phyloP scores from a whole-genome alignment of 768 basidiomycete genomes.

The Amyloporia xantha region DNA sequence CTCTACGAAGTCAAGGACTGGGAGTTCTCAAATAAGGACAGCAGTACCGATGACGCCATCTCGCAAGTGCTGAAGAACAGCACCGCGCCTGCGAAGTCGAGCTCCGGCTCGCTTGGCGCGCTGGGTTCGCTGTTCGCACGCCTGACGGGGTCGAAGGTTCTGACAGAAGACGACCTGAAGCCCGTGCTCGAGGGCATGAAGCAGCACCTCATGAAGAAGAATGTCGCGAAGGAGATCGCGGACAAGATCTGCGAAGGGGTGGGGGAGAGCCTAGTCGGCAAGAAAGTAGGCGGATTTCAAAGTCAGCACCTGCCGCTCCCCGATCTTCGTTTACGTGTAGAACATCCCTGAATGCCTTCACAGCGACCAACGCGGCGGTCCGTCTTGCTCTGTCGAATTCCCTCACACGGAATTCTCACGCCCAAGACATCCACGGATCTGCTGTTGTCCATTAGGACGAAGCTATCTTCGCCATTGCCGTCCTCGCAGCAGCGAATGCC shows the following conservation, averaged over 20 bases:
- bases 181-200: conserved; percentile 94
- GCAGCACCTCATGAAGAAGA: conserved; percentile 97
- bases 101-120: conserved; percentile 45
- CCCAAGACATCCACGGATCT: conserved; percentile 98
- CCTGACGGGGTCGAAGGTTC: conserved; percentile 76
- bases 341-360: conserved; percentile 5
- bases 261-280: conserved; percentile 83
- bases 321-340: no score
- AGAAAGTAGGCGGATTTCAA: conserved; percentile 85
- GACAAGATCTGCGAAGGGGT: conserved; percentile 94
- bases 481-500: conserved; percentile 76
- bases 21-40: conserved; percentile 53
- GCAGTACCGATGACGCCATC: conserved; percentile 44
- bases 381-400: conserved; percentile 76
- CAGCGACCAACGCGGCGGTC: conserved; percentile 83
- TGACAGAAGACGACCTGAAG: conserved; percentile 76
- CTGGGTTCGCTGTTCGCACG: conserved; percentile 79
- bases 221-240: conserved; percentile 93
- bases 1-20: conserved; percentile 77
- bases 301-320: conserved; percentile 44
- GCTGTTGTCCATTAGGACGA: conserved; percentile 85
- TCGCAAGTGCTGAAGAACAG: conserved; percentile 48
- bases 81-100: conserved; percentile 14
- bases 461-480: conserved; percentile 66
- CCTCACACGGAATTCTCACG: conserved; percentile 88